Base-by-base conservation (phyloP, 768 basidiomycete species). In the Tubosaeta sp. region DNA sequence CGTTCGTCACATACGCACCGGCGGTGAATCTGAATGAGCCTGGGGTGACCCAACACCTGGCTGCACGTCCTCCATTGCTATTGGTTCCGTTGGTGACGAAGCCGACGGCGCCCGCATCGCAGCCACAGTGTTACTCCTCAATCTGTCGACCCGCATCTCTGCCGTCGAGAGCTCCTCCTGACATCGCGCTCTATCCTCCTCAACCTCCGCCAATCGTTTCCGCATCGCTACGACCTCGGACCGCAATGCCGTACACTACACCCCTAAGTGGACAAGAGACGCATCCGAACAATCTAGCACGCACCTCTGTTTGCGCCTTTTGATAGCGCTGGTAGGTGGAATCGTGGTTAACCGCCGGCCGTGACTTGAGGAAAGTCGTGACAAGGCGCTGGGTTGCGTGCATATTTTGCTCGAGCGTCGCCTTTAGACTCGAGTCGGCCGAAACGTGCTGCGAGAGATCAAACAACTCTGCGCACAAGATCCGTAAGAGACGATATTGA, bases 141-240 rank as follows among this genome's bases (percentile, higher is more conserved):
- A 59, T 48, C 87, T 76, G 54, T 87, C 87, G 35, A 79, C 67
- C 21, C 83, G 82, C 50, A 72, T 82, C 65, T 89, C 83, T 2
- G 82, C 76, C 6, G 69, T 67, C 14, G 76, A 62, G 27, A 89
- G 79, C 19, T 78, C 74, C 32, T 74, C 70, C 50, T 75, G 74
- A 54, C 76, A 80, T 56, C 67, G 68, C 25, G 79, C 75, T 48
- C 72, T 77, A 56, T 79, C 74, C 24, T 67, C 62, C 57, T 81
- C 72, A 0, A 71, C 72, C 46, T 85, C 81, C 44, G 73, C 66
- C 36, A 88, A 67, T 59, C 73, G 72, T 36, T 71, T 66, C 43
- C 73, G 75, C 50, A 80, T 69, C 24, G 80, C 51, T 48, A 73
- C 73, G 22, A 87, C 65, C 64, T 88, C 76, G 49, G 84, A 81